phyloP scores from a whole-genome alignment of 768 basidiomycete genomes.

The Arthromyces matolae region DNA sequence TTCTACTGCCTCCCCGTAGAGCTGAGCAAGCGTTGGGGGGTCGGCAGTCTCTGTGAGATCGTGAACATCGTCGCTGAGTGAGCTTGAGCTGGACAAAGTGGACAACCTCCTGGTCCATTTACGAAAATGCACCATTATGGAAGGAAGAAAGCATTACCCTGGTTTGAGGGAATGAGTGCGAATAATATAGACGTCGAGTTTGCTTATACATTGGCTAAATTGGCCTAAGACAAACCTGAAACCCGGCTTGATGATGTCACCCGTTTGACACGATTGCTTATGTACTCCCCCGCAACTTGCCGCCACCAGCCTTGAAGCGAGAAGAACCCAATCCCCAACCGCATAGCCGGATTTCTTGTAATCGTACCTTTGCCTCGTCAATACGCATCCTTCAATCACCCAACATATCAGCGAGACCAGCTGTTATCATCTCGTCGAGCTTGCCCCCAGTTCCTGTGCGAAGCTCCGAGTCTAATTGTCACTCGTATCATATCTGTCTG shows the following conservation, averaged over 20 bases:
- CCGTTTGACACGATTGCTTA: background rate
- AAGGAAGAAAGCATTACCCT: background rate
- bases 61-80: constrained; percentile 16
- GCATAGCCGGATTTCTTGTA: no score
- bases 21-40: constrained; percentile 28
- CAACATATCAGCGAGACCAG: no score
- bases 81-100: constrained; percentile 8
- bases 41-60: constrained; percentile 9
- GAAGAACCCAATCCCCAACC: no score
- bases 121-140: constrained; percentile 6
- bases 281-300: background rate
- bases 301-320: no score
- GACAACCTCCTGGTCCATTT: constrained; percentile 10
- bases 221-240: constrained; percentile 4
- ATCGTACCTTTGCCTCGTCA: no score
- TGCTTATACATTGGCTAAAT: background rate
- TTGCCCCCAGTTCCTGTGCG: no score
- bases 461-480: no score
- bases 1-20: constrained; percentile 37
- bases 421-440: no score
- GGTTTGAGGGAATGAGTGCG: background rate
- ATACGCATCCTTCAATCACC: no score
- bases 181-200: constrained; percentile 3
- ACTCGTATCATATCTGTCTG: no score
- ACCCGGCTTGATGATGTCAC: constrained; percentile 13